Base-by-base conservation (phyloP, 768 basidiomycete species). In the Suillus americanus region DNA sequence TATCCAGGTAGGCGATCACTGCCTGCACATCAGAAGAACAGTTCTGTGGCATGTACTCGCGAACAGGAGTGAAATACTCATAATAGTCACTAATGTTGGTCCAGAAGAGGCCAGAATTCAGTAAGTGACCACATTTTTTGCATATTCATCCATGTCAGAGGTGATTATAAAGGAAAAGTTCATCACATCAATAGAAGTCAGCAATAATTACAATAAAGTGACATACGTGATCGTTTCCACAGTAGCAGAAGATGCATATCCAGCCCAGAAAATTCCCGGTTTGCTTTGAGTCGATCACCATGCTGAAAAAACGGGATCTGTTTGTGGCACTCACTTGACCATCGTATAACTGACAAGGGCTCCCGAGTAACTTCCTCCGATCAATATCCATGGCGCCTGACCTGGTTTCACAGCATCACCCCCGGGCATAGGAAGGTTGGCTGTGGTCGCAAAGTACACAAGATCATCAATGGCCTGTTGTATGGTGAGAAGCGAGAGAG, bases 381-480 rank as follows among this genome's bases (percentile, higher is more conserved):
- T 7, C 38, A 79, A 63, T 45, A 79, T 65, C 83, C 82, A 83
- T 1, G 81, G 79, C 3, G 79, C 78, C 37, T 75, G 74, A 51
- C 80, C 80, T 2, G 89, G 87, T n/a, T 81, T 83, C 16, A 91
- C 78, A 33, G 83, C 73, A 67, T 86, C 81, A 5, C 89, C 88
- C 62, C 83, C 82, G 0, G 88, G 87, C 85, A 88, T 87, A 3
- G 90, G 87, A 28, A 91, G 81, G 37, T 83, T 74, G 18, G 85
- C 89, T 64, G 84, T 89, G 67, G 86, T 79, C 20, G 88, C 82
- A 69, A 92, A 92, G 73, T 88, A 89, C 18, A 80, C 88, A 43
- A 91, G 74, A 69, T 92, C 90, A 59, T 90, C 86, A 66, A 90
- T 86, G 12, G 89, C 88, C 75, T 92, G 90, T 71, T 90, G 86